Evolutionary conservation across 805 yeast genomes (phyloP).

Genomic region (Candida vartiovaarae): DNA sequence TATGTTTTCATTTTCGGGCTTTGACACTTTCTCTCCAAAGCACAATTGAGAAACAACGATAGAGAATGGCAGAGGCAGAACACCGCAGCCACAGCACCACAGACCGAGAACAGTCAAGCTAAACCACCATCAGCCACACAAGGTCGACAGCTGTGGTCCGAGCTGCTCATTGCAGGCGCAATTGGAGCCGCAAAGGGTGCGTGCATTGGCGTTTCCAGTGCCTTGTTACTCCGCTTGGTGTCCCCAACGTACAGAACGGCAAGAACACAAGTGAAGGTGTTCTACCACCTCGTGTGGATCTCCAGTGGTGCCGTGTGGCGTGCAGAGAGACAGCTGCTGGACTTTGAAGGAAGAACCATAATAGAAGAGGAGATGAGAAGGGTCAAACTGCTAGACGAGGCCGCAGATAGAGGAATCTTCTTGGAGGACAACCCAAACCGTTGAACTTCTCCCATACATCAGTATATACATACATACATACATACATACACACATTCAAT

Average conservation of each 20-base stretch:
- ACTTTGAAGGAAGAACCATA: slow-evolving; percentile 29
- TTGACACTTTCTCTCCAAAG: background rate
- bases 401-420: slow-evolving; percentile 38
- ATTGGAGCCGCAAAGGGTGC: slow-evolving; percentile 39
- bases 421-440: slow-evolving; percentile 25
- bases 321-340: slow-evolving; percentile 34
- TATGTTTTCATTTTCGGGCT: background rate
- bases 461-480: background rate
- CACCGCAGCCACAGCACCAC: no score
- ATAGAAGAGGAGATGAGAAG: slow-evolving; percentile 29
- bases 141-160: slow-evolving; percentile 30
- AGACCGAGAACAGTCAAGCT: slow-evolving; percentile 24
- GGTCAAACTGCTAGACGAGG: slow-evolving; percentile 31
- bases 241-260: slow-evolving; percentile 31
- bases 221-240: slow-evolving; percentile 26
- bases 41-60: background rate
- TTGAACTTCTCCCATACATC: background rate
- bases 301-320: slow-evolving; percentile 34
- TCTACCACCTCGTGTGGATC: slow-evolving; percentile 36
- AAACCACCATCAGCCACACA: slow-evolving; percentile 31
- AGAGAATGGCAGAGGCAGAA: background rate
- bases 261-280: slow-evolving; percentile 33
- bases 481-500: background rate
- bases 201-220: slow-evolving; percentile 29
- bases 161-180: slow-evolving; percentile 31